These are phyloP conservation scores for Elaeagnus macrophylla DNA, from an alignment of 306 rosid genomes.

Conservation along the genomic window DNA sequence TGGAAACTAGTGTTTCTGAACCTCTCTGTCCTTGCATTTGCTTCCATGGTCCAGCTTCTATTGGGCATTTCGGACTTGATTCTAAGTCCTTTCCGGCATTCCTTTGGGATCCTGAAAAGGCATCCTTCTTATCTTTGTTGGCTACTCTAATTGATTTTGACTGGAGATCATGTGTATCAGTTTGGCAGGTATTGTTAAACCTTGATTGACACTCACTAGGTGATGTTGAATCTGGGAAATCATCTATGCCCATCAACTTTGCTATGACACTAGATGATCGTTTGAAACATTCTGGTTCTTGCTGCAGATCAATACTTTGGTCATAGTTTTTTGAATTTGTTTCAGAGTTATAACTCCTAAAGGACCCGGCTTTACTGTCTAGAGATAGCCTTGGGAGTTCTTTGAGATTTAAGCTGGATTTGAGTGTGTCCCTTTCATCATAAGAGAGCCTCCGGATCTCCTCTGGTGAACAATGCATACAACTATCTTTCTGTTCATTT, in stretches of 20 bases:
- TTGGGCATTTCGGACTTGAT: slow-evolving; percentile 24
- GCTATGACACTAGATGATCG: slow-evolving; percentile 59
- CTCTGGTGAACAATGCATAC: slow-evolving; percentile 13
- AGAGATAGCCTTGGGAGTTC: slow-evolving; percentile 83
- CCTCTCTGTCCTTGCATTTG: slow-evolving; percentile 31
- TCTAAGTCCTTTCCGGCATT: slow-evolving; percentile 21
- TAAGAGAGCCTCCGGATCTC: slow-evolving; percentile 56
- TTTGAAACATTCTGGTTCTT: slow-evolving; percentile 47
- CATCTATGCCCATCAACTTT: slow-evolving; percentile 82
- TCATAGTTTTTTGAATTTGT: slow-evolving; percentile 30
- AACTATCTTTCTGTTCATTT: slow-evolving; percentile 23
- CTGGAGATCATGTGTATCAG: slow-evolving; percentile 23
- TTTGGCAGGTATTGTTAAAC: slow-evolving; percentile 15
- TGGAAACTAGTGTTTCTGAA: slow-evolving; percentile 29
- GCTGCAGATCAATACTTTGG: slow-evolving; percentile 22
- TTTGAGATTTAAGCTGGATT: slow-evolving; percentile 42
- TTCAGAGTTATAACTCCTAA: slow-evolving; percentile 30
- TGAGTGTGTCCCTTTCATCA: slow-evolving; percentile 52
- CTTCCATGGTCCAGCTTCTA: slow-evolving; percentile 47
- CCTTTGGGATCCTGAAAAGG: slow-evolving; percentile 27
- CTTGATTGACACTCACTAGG: slow-evolving; percentile 26
- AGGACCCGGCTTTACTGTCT: slow-evolving; percentile 63
- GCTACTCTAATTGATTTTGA: slow-evolving; percentile 26
- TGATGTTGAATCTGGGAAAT: slow-evolving; percentile 34
- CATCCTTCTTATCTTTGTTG: slow-evolving; percentile 32